Evolutionary conservation across 106 monocot species (phyloP).

Genomic region (Dioscorea zingiberensis): DNA sequence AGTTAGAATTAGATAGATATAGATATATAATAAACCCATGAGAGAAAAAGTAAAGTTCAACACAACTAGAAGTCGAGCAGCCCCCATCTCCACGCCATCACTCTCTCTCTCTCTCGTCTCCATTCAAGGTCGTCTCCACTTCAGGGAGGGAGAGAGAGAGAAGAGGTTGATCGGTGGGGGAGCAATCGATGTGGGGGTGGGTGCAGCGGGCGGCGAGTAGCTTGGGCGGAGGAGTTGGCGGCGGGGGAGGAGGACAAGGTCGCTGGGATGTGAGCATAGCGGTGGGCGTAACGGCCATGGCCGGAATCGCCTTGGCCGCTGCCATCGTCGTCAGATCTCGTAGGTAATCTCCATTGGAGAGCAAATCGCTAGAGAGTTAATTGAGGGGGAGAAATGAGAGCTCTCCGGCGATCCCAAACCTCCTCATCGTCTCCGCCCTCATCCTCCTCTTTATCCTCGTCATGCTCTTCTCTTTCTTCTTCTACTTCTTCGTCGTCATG

Average conservation of each 20-base stretch:
- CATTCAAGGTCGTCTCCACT: too few relatives aligned
- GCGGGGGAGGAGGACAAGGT: constrained; percentile 3
- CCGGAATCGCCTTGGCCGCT: constrained; percentile 76
- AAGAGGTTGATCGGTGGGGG: too few relatives aligned
- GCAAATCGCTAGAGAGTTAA: neutral
- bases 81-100: too few relatives aligned
- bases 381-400: constrained; percentile 17
- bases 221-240: constrained; percentile 4
- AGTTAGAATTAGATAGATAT: too few relatives aligned
- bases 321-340: constrained; percentile 57
- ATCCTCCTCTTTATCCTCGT: constrained; percentile 15
- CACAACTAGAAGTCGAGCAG: too few relatives aligned
- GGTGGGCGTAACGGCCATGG: constrained; percentile 80
- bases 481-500: constrained; percentile 25
- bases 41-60: too few relatives aligned
- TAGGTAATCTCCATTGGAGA: constrained; percentile 25
- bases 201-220: constrained; percentile 13
- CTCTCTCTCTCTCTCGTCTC: too few relatives aligned
- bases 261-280: constrained; percentile 61
- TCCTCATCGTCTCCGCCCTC: neutral
- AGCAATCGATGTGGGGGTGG: constrained; percentile 26
- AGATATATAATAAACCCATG: too few relatives aligned
- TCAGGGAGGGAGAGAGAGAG: too few relatives aligned
- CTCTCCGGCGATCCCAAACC: constrained; percentile 27
- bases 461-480: constrained; percentile 9